Evolutionary conservation across 2,329 filamentous ascomycete genomes (phyloP), one percentile per base, ranked within the genome.

Genomic region (Zymoseptoria passerinii): DNA sequence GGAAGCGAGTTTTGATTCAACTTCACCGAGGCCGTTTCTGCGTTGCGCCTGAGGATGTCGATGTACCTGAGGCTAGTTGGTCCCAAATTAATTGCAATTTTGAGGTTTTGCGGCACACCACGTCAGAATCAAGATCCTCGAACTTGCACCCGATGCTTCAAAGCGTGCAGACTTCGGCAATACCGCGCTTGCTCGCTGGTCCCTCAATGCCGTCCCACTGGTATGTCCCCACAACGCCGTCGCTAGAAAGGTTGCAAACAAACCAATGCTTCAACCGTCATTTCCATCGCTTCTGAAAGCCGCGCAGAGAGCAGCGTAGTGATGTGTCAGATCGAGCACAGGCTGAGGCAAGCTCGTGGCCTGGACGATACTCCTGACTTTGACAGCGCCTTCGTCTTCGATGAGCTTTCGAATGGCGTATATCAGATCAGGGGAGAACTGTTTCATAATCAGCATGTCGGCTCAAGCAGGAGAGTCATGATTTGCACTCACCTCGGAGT

Each of bases 371-470:
- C 91, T 96, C 70, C 94, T 84, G 56, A 99, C 89, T 77, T 99
- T 99, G 73, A 99, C 90, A 1, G 92, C 92, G 59, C 94, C 94
- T 75, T 99, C 94, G 66, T 96, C 92, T 75, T 97, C 94, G 71
- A 99, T 99, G 65, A 99, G 80, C 65, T 89, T 91, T 62, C 94
- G 87, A 69, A 97, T 89, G 2, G 89, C 87, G 74, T 86, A 90
- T 56, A 99, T 82, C 50, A 99, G 81, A 64, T 92, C 86, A 0
- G 94, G 94, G 18, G 92, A 96, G 76, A 99, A 99, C 84, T 87
- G 60, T 18, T n/a, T 16, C 8, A 10, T 9, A 29, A 54, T 64
- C 50, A 64, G 60, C 57, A 23, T 28, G 10, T 16, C 40, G 4
- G 10, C 52, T 3, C 4, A 3, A 1, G 18, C 4, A 10, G 3